A percentile compares a stretch with the other conserved stretches of the same genome.
Evolutionary conservation across 805 yeast genomes (phyloP).

Genomic region (Sugiyamaella boreocaroliniensis): DNA sequence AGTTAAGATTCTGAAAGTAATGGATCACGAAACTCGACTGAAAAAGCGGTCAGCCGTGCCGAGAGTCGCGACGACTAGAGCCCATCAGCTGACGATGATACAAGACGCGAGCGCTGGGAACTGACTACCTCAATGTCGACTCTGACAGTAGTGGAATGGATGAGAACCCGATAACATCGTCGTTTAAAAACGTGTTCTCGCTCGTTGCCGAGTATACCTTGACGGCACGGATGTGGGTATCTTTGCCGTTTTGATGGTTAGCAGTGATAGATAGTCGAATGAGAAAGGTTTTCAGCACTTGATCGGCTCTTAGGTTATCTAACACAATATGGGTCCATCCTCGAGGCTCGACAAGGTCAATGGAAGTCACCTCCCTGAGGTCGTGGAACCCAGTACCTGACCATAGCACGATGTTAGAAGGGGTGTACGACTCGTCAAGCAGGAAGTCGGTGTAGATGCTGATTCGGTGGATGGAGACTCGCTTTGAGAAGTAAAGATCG

Average conservation of each 20-base stretch:
- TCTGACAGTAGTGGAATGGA: conserved; percentile 24
- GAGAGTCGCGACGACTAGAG: too few relatives aligned
- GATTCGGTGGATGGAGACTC: conserved; percentile 60
- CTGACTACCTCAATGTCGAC: conserved; percentile 4
- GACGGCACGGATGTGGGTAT: conserved; percentile 78
- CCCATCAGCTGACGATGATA: too few relatives aligned
- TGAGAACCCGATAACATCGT: conserved; percentile 25
- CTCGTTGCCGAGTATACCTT: conserved; percentile 46
- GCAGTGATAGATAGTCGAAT: conserved; percentile 56
- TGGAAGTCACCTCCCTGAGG: conserved; percentile 55
- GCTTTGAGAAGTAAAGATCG: conserved; percentile 71
- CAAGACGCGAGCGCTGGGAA: too few relatives aligned
- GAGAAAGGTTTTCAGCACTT: conserved; percentile 58
- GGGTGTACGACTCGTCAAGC: conserved; percentile 90
- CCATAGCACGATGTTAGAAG: conserved; percentile 53
- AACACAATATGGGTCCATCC: conserved; percentile 74
- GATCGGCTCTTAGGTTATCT: conserved; percentile 41
- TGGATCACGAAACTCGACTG: too few relatives aligned
- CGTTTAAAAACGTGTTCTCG: conserved; percentile 23
- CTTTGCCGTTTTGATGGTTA: conserved; percentile 95
- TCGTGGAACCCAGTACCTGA: conserved; percentile 82
- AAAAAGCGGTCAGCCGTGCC: too few relatives aligned
- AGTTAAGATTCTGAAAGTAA: too few relatives aligned
- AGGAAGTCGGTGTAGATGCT: conserved; percentile 64
- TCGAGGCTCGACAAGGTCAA: conserved; percentile 54